A percentile compares a stretch with the other conserved stretches of the same genome.
phyloP scores from a whole-genome alignment of 139 green algal genomes.

The Chlamydomonas eustigma region DNA sequence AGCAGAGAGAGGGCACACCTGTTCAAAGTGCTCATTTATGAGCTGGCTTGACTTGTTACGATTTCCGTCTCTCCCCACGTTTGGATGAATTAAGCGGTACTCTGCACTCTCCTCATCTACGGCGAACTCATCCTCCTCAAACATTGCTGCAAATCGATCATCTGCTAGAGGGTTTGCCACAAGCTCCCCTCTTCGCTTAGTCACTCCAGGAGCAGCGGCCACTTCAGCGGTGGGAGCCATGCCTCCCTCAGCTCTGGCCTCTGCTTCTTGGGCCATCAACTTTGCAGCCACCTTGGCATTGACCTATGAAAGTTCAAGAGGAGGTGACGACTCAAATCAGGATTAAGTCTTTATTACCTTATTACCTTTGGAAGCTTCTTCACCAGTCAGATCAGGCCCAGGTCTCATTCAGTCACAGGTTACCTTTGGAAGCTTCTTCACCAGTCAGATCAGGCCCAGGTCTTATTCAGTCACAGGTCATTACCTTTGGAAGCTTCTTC shows the following conservation, averaged over 20 bases:
- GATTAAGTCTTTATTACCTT: too few species aligned
- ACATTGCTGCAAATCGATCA: slow-evolving; percentile 72
- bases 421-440: too few species aligned
- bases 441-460: too few species aligned
- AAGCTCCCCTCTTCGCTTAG: slow-evolving; percentile 21
- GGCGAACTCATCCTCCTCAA: slow-evolving; percentile 76
- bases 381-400: too few species aligned
- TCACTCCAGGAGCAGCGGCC: not conserved
- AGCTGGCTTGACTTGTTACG: slow-evolving; percentile 24
- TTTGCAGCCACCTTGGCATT: slow-evolving; percentile 47
- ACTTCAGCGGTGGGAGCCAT: not conserved
- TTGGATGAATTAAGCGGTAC: slow-evolving; percentile 85
- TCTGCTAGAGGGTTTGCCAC: slow-evolving; percentile 52
- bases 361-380: too few species aligned
- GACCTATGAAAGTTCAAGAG: slow-evolving; percentile 2
- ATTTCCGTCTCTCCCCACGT: slow-evolving; percentile 42
- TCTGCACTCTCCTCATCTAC: slow-evolving; percentile 77
- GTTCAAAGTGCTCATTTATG: slow-evolving; percentile 62
- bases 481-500: slow-evolving; percentile 80
- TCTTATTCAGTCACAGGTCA: too few species aligned
- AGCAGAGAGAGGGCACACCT: not conserved
- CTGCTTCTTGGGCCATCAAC: slow-evolving; percentile 48
- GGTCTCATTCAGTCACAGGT: too few species aligned
- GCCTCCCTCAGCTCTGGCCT: slow-evolving; percentile 3
- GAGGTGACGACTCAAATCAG: too few species aligned